These are phyloP conservation scores for Panus rudis DNA, from an alignment of 768 basidiomycete genomes.

Conservation along the genomic window DNA sequence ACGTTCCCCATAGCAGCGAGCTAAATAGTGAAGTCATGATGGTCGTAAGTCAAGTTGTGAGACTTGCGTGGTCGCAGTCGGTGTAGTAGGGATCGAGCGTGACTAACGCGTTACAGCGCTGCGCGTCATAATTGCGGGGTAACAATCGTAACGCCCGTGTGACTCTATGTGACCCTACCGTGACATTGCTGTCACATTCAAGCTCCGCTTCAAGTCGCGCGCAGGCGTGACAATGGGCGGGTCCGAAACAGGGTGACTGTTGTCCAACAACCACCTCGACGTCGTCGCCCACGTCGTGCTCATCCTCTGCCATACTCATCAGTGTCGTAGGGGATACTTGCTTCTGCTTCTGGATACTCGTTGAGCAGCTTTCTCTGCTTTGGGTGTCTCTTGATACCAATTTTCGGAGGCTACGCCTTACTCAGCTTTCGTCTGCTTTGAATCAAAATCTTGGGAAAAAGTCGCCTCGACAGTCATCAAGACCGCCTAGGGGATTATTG, in stretches of 20 bases:
- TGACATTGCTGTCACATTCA: slow-evolving; percentile 4
- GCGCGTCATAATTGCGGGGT: no score
- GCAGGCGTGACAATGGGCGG: slow-evolving; percentile 14
- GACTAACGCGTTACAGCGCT: no score
- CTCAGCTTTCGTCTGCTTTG: slow-evolving; percentile 16
- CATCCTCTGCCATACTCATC: slow-evolving; percentile 11
- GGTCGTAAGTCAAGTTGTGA: slow-evolving; percentile 7
- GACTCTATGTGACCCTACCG: slow-evolving; percentile 4
- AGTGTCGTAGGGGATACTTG: neutral
- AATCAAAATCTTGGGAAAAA: slow-evolving; percentile 13
- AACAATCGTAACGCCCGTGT: no score
- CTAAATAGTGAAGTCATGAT: slow-evolving; percentile 51
- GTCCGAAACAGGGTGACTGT: slow-evolving; percentile 15
- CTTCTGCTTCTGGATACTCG: no score
- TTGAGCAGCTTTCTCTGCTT: neutral
- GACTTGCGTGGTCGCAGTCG: slow-evolving; percentile 9
- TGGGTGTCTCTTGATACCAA: slow-evolving; percentile 1
- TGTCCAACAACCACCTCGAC: slow-evolving; percentile 24
- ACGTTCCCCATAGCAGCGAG: slow-evolving; percentile 74
- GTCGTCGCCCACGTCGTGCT: slow-evolving; percentile 20
- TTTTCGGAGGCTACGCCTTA: slow-evolving; percentile 6
- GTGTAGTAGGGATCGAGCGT: no score
- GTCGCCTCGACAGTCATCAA: slow-evolving; percentile 8
- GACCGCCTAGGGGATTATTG: neutral
- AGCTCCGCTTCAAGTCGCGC: slow-evolving; percentile 4